Base-by-base conservation (phyloP, 2,329 filamentous ascomycete genomes). In the Aspergillus costaricaensis region DNA sequence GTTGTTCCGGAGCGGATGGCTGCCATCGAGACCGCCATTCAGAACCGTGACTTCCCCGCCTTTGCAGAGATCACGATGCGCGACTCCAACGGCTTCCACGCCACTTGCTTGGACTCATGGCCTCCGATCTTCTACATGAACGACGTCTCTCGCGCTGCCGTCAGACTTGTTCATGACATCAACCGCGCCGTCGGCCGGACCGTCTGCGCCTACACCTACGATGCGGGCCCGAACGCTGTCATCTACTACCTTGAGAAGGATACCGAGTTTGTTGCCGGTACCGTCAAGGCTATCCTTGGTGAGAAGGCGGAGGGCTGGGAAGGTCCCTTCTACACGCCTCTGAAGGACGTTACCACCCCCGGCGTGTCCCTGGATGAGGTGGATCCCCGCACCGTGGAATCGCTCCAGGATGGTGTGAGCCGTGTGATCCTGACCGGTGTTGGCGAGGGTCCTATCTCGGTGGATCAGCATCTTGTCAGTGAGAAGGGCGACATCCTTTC, bases 61-160 rank as follows among this genome's bases (percentile, higher is more conserved):
- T 99, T 99, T 73, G 95, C 90, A 23, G 88, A 91, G 74, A 85
- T 97, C 63, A 96, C 95, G 15, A 99, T 97, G 93, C 89, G 88
- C 76, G 95, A 99, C 76, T 96, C 91, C 74, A 99, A 99, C 81
- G 91, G 88, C 61, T 99, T 99, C 87, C 95, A 99, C 77, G 91
- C 95, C 39, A 92, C 89, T 59, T 98, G 95, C 76, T 82, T 96
- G 69, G 95, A 99, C 76, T 98, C 95, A 1, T 92, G 92, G 79
- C 95, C 96, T 48, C 95, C 96, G 17, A 99, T 99, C 74, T 97
- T 96, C 79, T 99, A 99, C 83, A 88, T 99, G 84, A 99, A 97
- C 79, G 95, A 99, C 74, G 88, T 94, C 15, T 94, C 90, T 19
- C 84, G 90, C 39, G 92, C 94, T 1, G 92, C 94, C 5, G 91